A percentile compares a stretch with the other conserved stretches of the same genome.
phyloP scores from a whole-genome alignment of 139 green algal genomes.

The Yamagishiella unicocca region DNA sequence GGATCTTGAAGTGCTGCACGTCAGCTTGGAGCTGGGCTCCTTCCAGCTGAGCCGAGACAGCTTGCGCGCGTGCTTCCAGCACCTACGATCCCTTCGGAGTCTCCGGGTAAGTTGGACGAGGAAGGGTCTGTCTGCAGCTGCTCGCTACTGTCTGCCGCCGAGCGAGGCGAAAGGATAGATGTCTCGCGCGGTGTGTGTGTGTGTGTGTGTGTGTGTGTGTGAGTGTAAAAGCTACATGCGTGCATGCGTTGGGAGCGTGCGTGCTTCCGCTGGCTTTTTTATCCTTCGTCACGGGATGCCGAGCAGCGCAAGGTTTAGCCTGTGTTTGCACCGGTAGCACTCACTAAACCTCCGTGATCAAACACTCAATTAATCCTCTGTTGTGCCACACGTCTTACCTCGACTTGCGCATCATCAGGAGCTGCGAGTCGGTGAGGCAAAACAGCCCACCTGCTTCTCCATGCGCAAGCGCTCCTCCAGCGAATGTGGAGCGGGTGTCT shows the following conservation, averaged over 20 bases:
- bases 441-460: conserved; percentile 18
- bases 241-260: too few relatives aligned
- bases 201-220: too few relatives aligned
- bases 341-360: neutral
- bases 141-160: too few relatives aligned
- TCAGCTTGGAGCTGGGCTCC: neutral
- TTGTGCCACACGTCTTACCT: neutral
- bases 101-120: neutral
- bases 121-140: neutral
- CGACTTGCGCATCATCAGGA: neutral
- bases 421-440: conserved; percentile 11
- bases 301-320: too few relatives aligned
- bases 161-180: too few relatives aligned
- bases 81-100: neutral
- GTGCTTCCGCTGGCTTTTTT: too few relatives aligned
- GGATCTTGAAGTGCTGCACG: neutral
- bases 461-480: neutral
- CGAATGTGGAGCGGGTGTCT: neutral
- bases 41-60: neutral
- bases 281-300: too few relatives aligned
- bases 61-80: conserved; percentile 18
- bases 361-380: neutral
- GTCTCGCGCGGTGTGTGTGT: too few relatives aligned
- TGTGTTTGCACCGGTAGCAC: neutral
- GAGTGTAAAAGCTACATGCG: neutral